Evolutionary conservation across 768 basidiomycete species (phyloP), one percentile per base, ranked within the genome.

Genomic region (Suillus ampliporus): DNA sequence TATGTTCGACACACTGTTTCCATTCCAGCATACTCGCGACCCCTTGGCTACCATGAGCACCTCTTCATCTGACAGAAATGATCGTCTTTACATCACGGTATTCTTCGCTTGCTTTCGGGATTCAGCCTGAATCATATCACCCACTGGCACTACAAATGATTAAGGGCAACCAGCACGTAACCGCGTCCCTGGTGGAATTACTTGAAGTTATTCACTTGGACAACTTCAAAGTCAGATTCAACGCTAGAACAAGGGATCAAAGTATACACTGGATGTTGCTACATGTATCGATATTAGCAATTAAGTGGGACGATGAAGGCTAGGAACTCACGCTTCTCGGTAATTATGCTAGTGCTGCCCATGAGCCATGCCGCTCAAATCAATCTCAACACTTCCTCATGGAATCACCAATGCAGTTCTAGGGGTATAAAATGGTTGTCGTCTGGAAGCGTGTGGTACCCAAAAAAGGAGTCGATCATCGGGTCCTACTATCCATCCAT

Each of bases 11-110:
- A n/a, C 60, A 38, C 23, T 37, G 19, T 37, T 34, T 59, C 47
- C 64, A 54, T 60, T 35, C 31, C 28, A 56, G 34, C 61, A 50
- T 40, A n/a, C 9, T 10, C 61, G 51, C 57, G 65, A 47, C 14
- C 35, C 60, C 57, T 65, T 62, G 48, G 40, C 59, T 60, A 28
- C 63, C 47, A 72, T 63, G 51, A 47, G 70, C 66, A 50, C 19
- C 21, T 31, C 15, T 53, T 53, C 23, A 3, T 17, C 15, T 38
- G 23, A 38, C 21, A 23, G 37, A 38, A 26, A 23, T 3, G 28
- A 9, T 53, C 40, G 50, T 56, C 10, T 61, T 67, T 57, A 31
- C 34, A n/a, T n/a, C n/a, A n/a, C n/a, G n/a, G 3, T 34, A 37
- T 35, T 17, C 37, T 37, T 21, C 21, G 21, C 9, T 57, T 23